phyloP scores from a whole-genome alignment of 805 yeast genomes.

The Ogataea minuta region DNA sequence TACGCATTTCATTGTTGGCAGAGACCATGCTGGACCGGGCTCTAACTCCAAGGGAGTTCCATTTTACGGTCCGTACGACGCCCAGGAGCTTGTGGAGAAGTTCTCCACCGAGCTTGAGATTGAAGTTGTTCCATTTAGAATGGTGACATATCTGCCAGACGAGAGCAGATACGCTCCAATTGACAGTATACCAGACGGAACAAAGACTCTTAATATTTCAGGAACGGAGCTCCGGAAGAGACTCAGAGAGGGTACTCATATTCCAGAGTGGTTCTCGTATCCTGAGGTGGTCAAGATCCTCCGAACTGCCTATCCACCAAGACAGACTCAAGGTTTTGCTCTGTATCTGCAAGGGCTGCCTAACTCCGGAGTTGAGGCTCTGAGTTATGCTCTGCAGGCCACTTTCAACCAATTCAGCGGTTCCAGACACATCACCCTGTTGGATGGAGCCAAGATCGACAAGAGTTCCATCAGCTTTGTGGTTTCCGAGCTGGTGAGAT shows the following conservation, averaged over 20 bases:
- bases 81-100: conserved; percentile 81
- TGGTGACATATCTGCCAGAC: conserved; percentile 95
- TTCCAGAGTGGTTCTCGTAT: conserved; percentile 96
- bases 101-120: conserved; percentile 77
- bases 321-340: conserved; percentile 85
- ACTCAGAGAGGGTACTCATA: conserved; percentile 79
- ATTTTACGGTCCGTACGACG: conserved; percentile 96
- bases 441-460: conserved; percentile 36
- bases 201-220: conserved; percentile 77
- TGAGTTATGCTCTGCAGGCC: conserved; percentile 82
- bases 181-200: conserved; percentile 79
- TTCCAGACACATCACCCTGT: conserved; percentile 71
- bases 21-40: conserved; percentile 99
- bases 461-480: conserved; percentile 53
- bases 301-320: conserved; percentile 91
- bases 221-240: conserved; percentile 93
- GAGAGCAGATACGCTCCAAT: conserved; percentile 94
- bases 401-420: conserved; percentile 88
- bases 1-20: conserved; percentile 94
- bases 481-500: conserved; percentile 71
- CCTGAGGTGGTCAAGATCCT: conserved; percentile 92
- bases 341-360: conserved; percentile 61
- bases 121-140: conserved; percentile 92
- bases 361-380: conserved; percentile 57
- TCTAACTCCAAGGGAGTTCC: conserved; percentile 82